Evolutionary conservation across 305 asterid genomes (phyloP), one percentile per base, ranked within the genome.

Genomic region (Caryopteris hybrid): DNA sequence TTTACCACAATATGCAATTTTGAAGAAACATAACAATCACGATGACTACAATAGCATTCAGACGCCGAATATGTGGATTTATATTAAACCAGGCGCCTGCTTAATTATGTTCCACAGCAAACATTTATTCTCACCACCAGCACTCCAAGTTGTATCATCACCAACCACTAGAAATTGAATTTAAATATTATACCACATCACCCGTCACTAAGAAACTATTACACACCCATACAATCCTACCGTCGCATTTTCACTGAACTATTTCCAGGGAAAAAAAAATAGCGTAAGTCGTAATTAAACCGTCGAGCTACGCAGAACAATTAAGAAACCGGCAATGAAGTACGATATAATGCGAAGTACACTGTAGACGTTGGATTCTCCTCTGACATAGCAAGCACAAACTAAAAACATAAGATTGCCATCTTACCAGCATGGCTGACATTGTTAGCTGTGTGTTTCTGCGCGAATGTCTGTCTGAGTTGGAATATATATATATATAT

Each of bases 391-490:
- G 31, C 31, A 21, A 55, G 42, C 48, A 56, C 29, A 8, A 29
- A 29, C 16, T 29, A 31, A 3, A 22, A 18, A 17, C 42, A 25
- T 45, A 31, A 48, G 52, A 34, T 16, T 54, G 73, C n/a, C 21
- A 8, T 6, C 74, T 73, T 58, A 82, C 86, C 84, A 82, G 34
- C 86, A 82, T 76, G 66, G 68, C 11, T 65, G 84, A 46, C 86
- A 82, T 82, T 73, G 70, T 39, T 60, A 58, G 55, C 57, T 72
- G 55, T 31, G 39, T 42, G 43, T 10, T 54, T 55, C 56, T 65
- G 53, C 68, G 41, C 12, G 38, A 56, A 22, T 10, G 61, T 64
- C 23, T 42, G 43, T 20, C 51, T 6, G 25, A 38, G 31, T 25
- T 38, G 45, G 23, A 54, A 46, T 34, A 36, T 27, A 25, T 52